A percentile compares a stretch with the other conserved stretches of the same genome.
These are phyloP conservation scores for Epichloe scottii DNA, from an alignment of 2,329 filamentous ascomycete species.

Conservation along the genomic window DNA sequence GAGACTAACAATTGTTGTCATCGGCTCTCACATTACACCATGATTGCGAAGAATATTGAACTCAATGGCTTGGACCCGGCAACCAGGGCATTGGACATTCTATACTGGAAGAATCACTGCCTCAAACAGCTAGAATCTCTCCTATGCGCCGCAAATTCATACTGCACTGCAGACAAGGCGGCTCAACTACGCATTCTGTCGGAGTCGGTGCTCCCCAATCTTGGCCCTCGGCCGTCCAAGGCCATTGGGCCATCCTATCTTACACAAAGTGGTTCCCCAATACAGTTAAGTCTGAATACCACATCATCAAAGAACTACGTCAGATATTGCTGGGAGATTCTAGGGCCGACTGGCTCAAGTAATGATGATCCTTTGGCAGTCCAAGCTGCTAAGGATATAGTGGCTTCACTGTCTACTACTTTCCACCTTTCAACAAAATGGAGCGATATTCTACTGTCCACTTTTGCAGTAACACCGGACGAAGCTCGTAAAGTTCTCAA, in stretches of 20 bases:
- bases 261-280: slow-evolving; percentile 4
- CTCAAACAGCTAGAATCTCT: slow-evolving; percentile 4
- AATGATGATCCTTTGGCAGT: slow-evolving; percentile 6
- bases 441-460: slow-evolving; percentile 2
- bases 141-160: slow-evolving; percentile 4
- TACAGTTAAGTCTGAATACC: slow-evolving; percentile 7
- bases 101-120: slow-evolving; percentile 5
- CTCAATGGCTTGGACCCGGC: background rate
- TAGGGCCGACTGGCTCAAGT: slow-evolving; percentile 4
- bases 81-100: background rate
- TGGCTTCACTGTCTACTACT: background rate
- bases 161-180: slow-evolving; percentile 4
- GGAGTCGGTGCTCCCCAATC: slow-evolving; percentile 4
- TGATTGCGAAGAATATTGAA: background rate
- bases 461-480: background rate
- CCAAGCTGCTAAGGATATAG: slow-evolving; percentile 4
- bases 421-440: slow-evolving; percentile 6
- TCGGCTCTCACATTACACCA: background rate
- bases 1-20: background rate
- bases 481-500: background rate
- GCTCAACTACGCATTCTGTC: slow-evolving; percentile 3
- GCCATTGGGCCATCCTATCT: slow-evolving; percentile 4
- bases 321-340: slow-evolving; percentile 8
- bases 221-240: slow-evolving; percentile 7
- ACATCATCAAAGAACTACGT: slow-evolving; percentile 1